Conservation (phyloP, 2,329 filamentous ascomycete species). For the Aspergillus pseudotamarii region DNA sequence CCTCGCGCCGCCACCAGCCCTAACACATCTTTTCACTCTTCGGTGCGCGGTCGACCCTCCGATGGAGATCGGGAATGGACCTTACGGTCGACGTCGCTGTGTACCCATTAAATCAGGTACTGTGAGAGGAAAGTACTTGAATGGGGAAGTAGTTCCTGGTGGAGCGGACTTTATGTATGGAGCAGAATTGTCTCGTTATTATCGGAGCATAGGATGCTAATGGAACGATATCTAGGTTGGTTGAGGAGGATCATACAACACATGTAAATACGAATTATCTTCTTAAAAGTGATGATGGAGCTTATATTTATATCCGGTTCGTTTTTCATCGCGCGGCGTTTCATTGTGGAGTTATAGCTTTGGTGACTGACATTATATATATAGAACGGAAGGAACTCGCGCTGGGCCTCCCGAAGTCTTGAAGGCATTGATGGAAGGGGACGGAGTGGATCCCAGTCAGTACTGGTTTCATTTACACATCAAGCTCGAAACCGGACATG, state of each 20-base stretch:
- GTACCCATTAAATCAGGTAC: slow-evolving; percentile 26
- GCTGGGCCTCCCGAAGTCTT: slow-evolving; percentile 30
- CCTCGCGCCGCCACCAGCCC: slow-evolving; percentile 22
- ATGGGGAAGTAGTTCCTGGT: slow-evolving; percentile 28
- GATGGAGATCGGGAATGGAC: slow-evolving; percentile 28
- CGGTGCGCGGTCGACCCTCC: slow-evolving; percentile 28
- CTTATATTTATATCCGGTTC: slow-evolving; percentile 29
- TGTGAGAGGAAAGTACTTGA: slow-evolving; percentile 25
- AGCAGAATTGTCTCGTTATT: not conserved
- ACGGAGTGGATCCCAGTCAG: slow-evolving; percentile 25
- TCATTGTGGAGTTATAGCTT: not conserved
- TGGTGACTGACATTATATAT: not conserved
- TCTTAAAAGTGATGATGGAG: slow-evolving; percentile 31
- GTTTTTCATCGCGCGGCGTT: not conserved
- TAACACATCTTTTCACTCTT: slow-evolving; percentile 28
- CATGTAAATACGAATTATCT: slow-evolving; percentile 32
- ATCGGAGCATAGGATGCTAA: not conserved
- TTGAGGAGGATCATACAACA: slow-evolving; percentile 30
- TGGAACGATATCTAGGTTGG: slow-evolving; percentile 19
- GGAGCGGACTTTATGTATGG: slow-evolving; percentile 31
- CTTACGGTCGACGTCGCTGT: slow-evolving; percentile 29
- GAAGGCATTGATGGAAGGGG: slow-evolving; percentile 29
- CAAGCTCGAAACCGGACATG: slow-evolving; percentile 29
- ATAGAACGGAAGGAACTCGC: slow-evolving; percentile 31
- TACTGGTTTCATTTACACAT: slow-evolving; percentile 34